Conservation (phyloP, 2,329 filamentous ascomycete genomes). For the Trichoderma breve region DNA sequence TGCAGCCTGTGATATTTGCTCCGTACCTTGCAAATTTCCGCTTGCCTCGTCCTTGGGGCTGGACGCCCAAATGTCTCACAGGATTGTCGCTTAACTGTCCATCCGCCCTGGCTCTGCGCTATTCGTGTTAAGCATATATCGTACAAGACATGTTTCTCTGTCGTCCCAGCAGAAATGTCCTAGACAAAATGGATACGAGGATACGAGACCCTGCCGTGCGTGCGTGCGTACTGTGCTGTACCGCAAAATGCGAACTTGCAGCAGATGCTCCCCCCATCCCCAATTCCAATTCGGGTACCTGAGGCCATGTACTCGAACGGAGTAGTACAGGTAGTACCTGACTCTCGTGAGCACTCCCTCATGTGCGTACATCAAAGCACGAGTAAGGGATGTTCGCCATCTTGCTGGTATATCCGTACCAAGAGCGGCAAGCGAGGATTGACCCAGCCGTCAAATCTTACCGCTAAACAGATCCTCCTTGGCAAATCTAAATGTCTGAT, state of each 20-base stretch:
- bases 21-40: conserved; percentile 15
- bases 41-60: conserved; percentile 8
- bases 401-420: neutral
- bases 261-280: neutral
- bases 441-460: neutral
- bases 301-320: neutral
- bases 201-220: neutral
- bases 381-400: neutral
- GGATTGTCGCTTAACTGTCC: conserved; percentile 1
- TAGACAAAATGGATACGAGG: conserved; percentile 4
- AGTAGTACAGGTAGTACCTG: neutral
- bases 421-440: neutral
- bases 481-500: conserved; percentile 2
- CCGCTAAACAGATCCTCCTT: conserved; percentile 1
- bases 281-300: neutral
- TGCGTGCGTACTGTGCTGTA: neutral
- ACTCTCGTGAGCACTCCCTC: neutral
- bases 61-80: conserved; percentile 3
- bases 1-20: neutral
- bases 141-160: conserved; percentile 1
- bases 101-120: neutral
- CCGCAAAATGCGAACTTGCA: neutral
- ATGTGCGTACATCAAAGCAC: conserved; percentile 2
- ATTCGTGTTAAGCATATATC: conserved; percentile 15
- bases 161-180: neutral